Evolutionary conservation across 441 rosid genomes (phyloP).

Genomic region (Pelargonium myrrhifolium): DNA sequence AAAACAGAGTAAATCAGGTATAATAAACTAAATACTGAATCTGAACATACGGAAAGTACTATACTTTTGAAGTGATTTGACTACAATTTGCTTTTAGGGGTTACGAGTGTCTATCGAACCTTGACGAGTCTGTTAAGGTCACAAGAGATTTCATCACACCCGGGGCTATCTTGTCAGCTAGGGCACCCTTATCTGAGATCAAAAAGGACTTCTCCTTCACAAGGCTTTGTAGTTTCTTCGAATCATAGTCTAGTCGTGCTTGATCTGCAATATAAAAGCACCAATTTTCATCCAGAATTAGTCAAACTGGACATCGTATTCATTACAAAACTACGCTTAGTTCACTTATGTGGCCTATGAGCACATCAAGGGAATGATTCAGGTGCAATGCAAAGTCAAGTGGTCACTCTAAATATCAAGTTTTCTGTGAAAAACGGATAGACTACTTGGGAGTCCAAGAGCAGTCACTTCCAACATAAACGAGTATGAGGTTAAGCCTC

Average conservation of each 20-base stretch:
- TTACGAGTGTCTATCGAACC: constrained; percentile 29
- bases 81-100: background rate
- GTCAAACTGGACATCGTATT: no score
- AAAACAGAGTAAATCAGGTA: background rate
- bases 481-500: no score
- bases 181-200: constrained; percentile 62
- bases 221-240: constrained; percentile 62
- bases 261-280: constrained; percentile 33
- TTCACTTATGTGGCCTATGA: no score
- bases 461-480: no score
- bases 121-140: constrained; percentile 47
- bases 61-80: background rate
- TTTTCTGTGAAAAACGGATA: no score
- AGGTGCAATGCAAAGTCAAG: no score
- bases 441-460: no score
- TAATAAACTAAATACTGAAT: background rate
- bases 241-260: constrained; percentile 46
- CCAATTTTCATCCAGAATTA: no score
- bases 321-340: no score
- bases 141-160: constrained; percentile 59
- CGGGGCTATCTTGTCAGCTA: constrained; percentile 65
- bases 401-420: no score
- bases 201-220: constrained; percentile 58
- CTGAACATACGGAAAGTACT: background rate
- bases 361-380: no score